These are phyloP conservation scores for Gymnopilus dilepis DNA, from an alignment of 768 basidiomycete genomes.

Conservation along the genomic window DNA sequence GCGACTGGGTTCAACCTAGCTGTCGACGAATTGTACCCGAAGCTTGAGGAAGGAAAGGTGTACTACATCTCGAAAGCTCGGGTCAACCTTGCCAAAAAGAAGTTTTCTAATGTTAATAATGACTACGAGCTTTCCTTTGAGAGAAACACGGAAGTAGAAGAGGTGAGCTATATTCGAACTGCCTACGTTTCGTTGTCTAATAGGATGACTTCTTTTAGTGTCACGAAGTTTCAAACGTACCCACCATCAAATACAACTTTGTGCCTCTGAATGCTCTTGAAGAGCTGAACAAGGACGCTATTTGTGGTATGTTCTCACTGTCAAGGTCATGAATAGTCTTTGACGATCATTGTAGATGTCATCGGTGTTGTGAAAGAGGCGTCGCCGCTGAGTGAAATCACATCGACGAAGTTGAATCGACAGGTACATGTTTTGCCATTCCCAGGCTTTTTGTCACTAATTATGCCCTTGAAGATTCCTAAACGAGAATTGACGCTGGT, in stretches of 20 bases:
- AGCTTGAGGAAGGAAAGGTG: slow-evolving; percentile 89
- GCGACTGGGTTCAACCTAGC: slow-evolving; percentile 90
- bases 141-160: slow-evolving; percentile 81
- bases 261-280: slow-evolving; percentile 66
- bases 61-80: slow-evolving; percentile 91
- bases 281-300: slow-evolving; percentile 75
- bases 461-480: slow-evolving; percentile 54
- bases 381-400: slow-evolving; percentile 69
- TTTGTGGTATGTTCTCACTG: slow-evolving; percentile 62
- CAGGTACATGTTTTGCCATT: slow-evolving; percentile 44
- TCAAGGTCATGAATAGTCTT: neutral
- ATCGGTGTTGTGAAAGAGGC: slow-evolving; percentile 86
- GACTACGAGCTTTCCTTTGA: slow-evolving; percentile 95
- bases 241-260: slow-evolving; percentile 87
- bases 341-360: slow-evolving; percentile 63
- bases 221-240: slow-evolving; percentile 75
- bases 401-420: slow-evolving; percentile 74
- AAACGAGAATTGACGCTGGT: slow-evolving; percentile 93
- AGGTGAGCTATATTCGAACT: slow-evolving; percentile 50
- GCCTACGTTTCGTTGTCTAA: neutral
- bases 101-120: slow-evolving; percentile 87
- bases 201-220: slow-evolving; percentile 56
- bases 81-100: slow-evolving; percentile 95
- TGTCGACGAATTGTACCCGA: slow-evolving; percentile 84
- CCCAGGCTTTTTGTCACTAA: slow-evolving; percentile 3